A percentile compares a stretch with the other conserved stretches of the same genome.
phyloP scores from a whole-genome alignment of 2,329 filamentous ascomycete genomes.

The Lachnellula cervina region DNA sequence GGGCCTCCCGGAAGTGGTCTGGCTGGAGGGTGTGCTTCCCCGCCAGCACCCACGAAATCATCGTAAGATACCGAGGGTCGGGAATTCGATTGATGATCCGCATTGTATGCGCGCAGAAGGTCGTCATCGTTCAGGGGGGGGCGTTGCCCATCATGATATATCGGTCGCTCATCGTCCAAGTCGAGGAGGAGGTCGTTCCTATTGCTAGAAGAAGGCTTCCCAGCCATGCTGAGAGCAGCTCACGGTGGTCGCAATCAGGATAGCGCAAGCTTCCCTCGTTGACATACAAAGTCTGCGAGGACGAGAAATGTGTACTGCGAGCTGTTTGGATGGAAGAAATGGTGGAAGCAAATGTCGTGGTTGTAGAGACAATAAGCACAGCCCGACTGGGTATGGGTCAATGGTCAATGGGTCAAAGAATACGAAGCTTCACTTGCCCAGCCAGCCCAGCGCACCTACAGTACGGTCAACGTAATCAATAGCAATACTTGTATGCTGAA shows the following conservation, averaged over 20 bases:
- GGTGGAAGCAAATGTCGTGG: background rate
- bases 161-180: constrained; percentile 64
- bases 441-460: background rate
- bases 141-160: constrained; percentile 71
- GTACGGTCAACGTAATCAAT: background rate
- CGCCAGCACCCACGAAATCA: constrained; percentile 76
- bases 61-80: constrained; percentile 91
- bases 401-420: background rate
- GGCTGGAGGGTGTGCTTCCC: constrained; percentile 44
- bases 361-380: constrained; percentile 7
- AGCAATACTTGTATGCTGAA: background rate
- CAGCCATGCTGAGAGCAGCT: constrained; percentile 50
- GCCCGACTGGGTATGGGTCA: constrained; percentile 10
- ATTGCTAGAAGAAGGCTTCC: constrained; percentile 45
- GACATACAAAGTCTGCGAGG: constrained; percentile 14
- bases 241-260: constrained; percentile 23
- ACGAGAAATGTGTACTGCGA: background rate
- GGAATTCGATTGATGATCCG: constrained; percentile 51
- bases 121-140: constrained; percentile 79
- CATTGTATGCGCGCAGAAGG: constrained; percentile 66
- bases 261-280: constrained; percentile 14
- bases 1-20: constrained; percentile 36
- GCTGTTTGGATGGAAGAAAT: background rate
- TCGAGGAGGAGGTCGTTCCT: constrained; percentile 64
- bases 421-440: constrained; percentile 1